Conservation (phyloP, 352 stramenopile genomes). For the Phytophthora crassamura region DNA sequence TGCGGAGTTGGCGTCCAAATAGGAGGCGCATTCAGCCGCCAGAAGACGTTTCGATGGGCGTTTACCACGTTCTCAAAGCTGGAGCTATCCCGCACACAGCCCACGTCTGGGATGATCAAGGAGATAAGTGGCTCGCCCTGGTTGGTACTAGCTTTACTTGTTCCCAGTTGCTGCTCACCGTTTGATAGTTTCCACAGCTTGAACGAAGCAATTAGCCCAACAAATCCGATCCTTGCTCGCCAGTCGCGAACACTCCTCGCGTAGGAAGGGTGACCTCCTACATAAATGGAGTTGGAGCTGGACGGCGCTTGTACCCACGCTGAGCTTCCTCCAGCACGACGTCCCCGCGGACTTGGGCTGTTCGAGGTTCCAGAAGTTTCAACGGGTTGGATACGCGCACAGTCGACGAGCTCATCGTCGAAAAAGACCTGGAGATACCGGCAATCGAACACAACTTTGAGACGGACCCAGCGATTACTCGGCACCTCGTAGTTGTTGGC, state of each 20-base stretch:
- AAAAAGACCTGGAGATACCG: slow-evolving; percentile 57
- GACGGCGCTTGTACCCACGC: slow-evolving; percentile 34
- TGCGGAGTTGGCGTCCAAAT: slow-evolving; percentile 24
- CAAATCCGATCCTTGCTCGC: slow-evolving; percentile 55
- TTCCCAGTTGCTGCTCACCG: neutral
- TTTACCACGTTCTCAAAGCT: slow-evolving; percentile 41
- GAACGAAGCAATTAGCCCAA: slow-evolving; percentile 52
- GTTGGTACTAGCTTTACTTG: neutral
- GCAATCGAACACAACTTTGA: slow-evolving; percentile 58
- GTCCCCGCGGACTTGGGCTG: slow-evolving; percentile 3
- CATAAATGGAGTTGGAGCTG: slow-evolving; percentile 51
- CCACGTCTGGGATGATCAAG: slow-evolving; percentile 36
- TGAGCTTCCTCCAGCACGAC: slow-evolving; percentile 18
- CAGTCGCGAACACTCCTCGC: slow-evolving; percentile 56
- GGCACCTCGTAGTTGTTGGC: slow-evolving; percentile 57
- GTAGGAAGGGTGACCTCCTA: slow-evolving; percentile 61
- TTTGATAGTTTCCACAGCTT: slow-evolving; percentile 28
- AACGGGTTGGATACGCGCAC: slow-evolving; percentile 34
- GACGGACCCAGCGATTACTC: slow-evolving; percentile 56
- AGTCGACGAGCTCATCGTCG: slow-evolving; percentile 55
- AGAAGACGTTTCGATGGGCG: slow-evolving; percentile 64
- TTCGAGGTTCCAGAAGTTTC: neutral
- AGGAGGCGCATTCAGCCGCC: slow-evolving; percentile 52
- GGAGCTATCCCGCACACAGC: slow-evolving; percentile 43
- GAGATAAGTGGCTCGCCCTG: slow-evolving; percentile 18